Percentiles rank a stretch among this genome's conserved stretches.
Conservation (phyloP, 2,329 filamentous ascomycete genomes). For the Pyrenophora tritici-repentis region DNA sequence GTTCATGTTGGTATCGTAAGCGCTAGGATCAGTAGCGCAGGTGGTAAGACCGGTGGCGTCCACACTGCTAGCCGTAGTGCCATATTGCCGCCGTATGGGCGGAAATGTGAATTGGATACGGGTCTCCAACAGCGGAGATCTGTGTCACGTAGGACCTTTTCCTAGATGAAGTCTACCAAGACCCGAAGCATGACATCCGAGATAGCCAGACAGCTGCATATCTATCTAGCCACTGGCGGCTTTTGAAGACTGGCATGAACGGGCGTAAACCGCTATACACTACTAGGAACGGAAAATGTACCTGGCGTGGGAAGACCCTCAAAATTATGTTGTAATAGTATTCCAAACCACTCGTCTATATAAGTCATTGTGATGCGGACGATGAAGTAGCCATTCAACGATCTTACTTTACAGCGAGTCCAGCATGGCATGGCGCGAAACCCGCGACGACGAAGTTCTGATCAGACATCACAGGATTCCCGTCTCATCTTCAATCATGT, state of each 20-base stretch:
- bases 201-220: conserved; percentile 1
- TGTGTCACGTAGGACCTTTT: neutral
- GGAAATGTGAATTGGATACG: neutral
- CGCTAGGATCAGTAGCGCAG: neutral
- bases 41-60: neutral
- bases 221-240: neutral
- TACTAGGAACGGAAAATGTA: neutral
- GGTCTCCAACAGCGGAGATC: neutral
- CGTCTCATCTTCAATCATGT: conserved; percentile 9
- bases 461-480: conserved; percentile 2
- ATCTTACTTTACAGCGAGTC: neutral
- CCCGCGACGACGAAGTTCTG: conserved; percentile 3
- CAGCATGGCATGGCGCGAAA: neutral
- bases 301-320: neutral
- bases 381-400: neutral
- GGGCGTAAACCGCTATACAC: neutral
- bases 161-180: neutral
- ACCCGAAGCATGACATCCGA: neutral
- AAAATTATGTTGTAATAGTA: neutral
- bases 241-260: neutral
- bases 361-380: neutral
- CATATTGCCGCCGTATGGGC: neutral
- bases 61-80: no score
- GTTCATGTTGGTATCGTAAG: neutral
- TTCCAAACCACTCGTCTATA: neutral